These are phyloP conservation scores for Aethionema arabicum DNA, from an alignment of 345 rosid species.

Conservation along the genomic window DNA sequence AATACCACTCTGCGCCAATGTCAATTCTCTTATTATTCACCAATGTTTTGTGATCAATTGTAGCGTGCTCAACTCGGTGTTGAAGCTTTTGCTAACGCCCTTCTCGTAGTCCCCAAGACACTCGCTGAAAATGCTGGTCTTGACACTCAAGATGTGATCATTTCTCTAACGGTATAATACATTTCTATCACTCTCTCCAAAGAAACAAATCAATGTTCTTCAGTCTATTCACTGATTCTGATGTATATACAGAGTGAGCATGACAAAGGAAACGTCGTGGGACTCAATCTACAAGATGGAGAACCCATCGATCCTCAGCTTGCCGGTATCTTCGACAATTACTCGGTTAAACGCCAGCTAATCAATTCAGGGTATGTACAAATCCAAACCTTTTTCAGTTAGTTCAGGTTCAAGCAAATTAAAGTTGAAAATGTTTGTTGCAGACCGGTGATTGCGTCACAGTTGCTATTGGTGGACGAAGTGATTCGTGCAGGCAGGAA, in stretches of 20 bases:
- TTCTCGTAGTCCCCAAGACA: slow-evolving; percentile 95
- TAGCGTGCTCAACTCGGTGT: slow-evolving; percentile 99
- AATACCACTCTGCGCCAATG: background rate
- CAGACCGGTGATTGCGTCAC: slow-evolving; percentile 96
- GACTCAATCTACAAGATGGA: slow-evolving; percentile 77
- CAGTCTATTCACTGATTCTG: background rate
- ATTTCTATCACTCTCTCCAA: background rate
- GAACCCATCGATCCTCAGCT: slow-evolving; percentile 87
- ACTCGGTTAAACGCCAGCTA: slow-evolving; percentile 91
- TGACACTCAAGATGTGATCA: slow-evolving; percentile 93
- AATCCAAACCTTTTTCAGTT: background rate
- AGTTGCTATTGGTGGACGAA: slow-evolving; percentile 91
- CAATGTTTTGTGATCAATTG: slow-evolving; percentile 19
- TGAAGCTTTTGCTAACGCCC: slow-evolving; percentile 96
- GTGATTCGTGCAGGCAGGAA: slow-evolving; percentile 96
- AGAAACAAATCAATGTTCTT: background rate
- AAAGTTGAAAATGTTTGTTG: slow-evolving; percentile 26
- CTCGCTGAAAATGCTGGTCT: slow-evolving; percentile 96
- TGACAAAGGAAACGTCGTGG: slow-evolving; percentile 84
- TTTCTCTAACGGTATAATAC: slow-evolving; percentile 67
- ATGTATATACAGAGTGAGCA: slow-evolving; percentile 74
- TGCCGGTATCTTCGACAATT: slow-evolving; percentile 94
- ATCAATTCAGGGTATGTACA: slow-evolving; percentile 79
- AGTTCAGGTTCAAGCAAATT: background rate
- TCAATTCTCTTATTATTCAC: slow-evolving; percentile 4